Percentiles rank a stretch among this genome's conserved stretches.
Conservation (phyloP, 2,329 filamentous ascomycete genomes). For the Escovopsis sp. region DNA sequence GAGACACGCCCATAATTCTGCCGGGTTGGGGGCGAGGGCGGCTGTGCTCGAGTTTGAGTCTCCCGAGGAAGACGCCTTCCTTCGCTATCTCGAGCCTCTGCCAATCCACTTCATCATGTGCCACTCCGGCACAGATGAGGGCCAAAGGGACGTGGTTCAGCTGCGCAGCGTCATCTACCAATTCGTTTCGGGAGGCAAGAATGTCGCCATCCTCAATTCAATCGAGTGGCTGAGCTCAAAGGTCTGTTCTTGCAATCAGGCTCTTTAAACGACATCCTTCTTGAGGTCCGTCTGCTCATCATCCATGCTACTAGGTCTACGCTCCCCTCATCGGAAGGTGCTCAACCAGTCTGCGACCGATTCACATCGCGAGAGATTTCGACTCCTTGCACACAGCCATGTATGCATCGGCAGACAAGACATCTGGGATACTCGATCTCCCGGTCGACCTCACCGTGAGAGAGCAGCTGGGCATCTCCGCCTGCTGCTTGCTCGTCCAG, state of each 20-base stretch:
- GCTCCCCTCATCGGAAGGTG: conserved; percentile 4
- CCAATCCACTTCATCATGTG: conserved; percentile 53
- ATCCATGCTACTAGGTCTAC: conserved; percentile 2
- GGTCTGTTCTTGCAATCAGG: not conserved
- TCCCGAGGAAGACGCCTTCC: conserved; percentile 33
- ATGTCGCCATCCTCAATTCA: conserved; percentile 3
- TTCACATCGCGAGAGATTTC: not conserved
- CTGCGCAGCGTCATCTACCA: conserved; percentile 32
- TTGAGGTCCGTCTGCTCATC: not conserved
- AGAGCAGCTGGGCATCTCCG: conserved; percentile 2
- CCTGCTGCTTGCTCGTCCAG: not conserved
- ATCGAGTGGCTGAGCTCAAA: conserved; percentile 5
- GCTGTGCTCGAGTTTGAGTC: conserved; percentile 29
- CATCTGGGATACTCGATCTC: too few relatives aligned
- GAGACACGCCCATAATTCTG: conserved; percentile 1
- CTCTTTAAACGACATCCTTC: not conserved
- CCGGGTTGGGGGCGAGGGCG: conserved; percentile 7
- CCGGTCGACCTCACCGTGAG: not conserved
- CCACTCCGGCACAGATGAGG: conserved; percentile 39
- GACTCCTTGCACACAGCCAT: not conserved
- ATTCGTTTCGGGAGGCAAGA: conserved; percentile 32
- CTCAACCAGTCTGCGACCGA: not conserved
- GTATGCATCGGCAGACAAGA: not conserved
- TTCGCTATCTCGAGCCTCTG: conserved; percentile 34
- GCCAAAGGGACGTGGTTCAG: conserved; percentile 1